Percentiles rank a stretch among this genome's conserved stretches.
phyloP scores from a whole-genome alignment of 2,329 filamentous ascomycete genomes.

The Volutella citrinella region DNA sequence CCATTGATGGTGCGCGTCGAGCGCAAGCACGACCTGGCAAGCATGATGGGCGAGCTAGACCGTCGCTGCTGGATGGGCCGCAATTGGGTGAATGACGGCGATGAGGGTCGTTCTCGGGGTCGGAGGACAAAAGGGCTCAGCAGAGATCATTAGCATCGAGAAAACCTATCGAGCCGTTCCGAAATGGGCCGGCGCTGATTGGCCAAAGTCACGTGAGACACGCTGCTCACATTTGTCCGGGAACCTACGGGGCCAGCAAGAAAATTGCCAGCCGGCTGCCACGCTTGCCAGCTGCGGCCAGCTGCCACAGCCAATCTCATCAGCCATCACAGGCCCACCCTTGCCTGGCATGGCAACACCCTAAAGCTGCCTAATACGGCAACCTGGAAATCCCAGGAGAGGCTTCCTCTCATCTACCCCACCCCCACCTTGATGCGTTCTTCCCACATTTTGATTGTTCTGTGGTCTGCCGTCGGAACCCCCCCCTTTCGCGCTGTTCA shows the following conservation, averaged over 20 bases:
- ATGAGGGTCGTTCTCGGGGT: slow-evolving; percentile 37
- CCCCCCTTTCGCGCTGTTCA: slow-evolving; percentile 9
- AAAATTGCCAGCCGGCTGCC: not conserved
- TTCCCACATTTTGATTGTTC: slow-evolving; percentile 17
- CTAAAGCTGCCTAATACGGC: no score
- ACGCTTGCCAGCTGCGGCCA: not conserved
- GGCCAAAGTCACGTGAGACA: slow-evolving; percentile 36
- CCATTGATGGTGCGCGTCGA: slow-evolving; percentile 81
- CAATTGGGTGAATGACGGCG: slow-evolving; percentile 34
- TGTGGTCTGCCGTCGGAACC: slow-evolving; percentile 8
- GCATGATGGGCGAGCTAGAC: slow-evolving; percentile 65
- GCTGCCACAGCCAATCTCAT: not conserved
- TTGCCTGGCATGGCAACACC: slow-evolving; percentile 12
- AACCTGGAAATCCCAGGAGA: not conserved
- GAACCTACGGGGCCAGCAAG: no score
- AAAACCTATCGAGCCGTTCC: slow-evolving; percentile 41
- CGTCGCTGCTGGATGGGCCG: slow-evolving; percentile 35
- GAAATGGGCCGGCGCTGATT: slow-evolving; percentile 43
- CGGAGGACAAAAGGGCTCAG: slow-evolving; percentile 38
- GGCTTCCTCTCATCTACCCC: slow-evolving; percentile 16
- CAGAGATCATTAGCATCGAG: slow-evolving; percentile 36
- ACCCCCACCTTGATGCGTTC: slow-evolving; percentile 26
- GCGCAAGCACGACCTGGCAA: slow-evolving; percentile 89
- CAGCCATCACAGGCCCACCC: not conserved
- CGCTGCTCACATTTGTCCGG: no score